phyloP scores from a whole-genome alignment of 2,329 filamentous ascomycete genomes.

The Cladosporium velox region DNA sequence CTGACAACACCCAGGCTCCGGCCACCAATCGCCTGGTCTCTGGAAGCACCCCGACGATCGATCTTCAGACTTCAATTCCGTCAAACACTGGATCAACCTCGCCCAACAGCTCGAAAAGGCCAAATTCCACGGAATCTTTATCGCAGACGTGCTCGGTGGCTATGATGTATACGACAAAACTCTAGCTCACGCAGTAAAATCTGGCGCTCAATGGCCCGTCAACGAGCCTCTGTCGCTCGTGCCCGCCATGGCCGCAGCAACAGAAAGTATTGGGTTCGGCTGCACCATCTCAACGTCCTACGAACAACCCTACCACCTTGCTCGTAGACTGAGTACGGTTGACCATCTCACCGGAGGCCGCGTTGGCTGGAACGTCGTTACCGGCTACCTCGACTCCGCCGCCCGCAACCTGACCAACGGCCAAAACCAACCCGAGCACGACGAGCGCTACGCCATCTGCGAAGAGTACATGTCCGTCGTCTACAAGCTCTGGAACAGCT shows the following conservation, averaged over 20 bases:
- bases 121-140: constrained; percentile 67
- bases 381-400: constrained; percentile 67
- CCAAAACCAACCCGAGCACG: constrained; percentile 61
- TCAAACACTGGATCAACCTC: constrained; percentile 63
- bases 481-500: constrained; percentile 65
- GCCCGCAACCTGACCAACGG: constrained; percentile 62
- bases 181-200: constrained; percentile 60
- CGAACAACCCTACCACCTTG: constrained; percentile 68
- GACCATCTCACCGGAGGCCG: constrained; percentile 69
- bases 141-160: constrained; percentile 65
- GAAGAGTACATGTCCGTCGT: constrained; percentile 66
- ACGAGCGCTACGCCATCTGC: constrained; percentile 64
- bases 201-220: constrained; percentile 70
- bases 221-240: constrained; percentile 66
- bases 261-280: constrained; percentile 67
- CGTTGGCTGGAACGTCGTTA: constrained; percentile 56
- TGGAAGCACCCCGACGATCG: constrained; percentile 67
- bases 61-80: constrained; percentile 61
- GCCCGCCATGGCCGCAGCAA: constrained; percentile 67
- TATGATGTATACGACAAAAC: constrained; percentile 70
- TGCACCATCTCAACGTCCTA: constrained; percentile 70
- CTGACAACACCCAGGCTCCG: constrained; percentile 42
- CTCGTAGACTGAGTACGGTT: constrained; percentile 64
- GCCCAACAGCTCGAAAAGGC: constrained; percentile 62
- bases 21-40: constrained; percentile 58